phyloP scores from a whole-genome alignment of 805 yeast species.

The Yamadazyma kitorensis region DNA sequence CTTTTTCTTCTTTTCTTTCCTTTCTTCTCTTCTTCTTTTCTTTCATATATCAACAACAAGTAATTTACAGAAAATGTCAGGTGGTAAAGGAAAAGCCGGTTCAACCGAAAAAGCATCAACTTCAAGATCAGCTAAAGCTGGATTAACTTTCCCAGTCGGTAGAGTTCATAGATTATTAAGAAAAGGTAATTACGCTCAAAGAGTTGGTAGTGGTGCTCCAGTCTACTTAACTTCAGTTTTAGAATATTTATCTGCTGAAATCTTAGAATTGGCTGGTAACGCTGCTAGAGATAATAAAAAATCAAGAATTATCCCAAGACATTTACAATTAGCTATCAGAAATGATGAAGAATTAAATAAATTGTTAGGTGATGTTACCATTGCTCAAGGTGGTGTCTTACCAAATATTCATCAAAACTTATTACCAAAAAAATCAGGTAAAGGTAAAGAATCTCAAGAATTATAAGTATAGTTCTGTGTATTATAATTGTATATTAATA shows the following conservation, averaged over 20 bases:
- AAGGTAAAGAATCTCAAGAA: slow-evolving; percentile 57
- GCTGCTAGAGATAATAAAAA: slow-evolving; percentile 53
- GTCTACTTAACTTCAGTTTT: slow-evolving; percentile 49
- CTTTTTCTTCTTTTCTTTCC: neutral
- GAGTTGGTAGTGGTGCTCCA: slow-evolving; percentile 54
- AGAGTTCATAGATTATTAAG: slow-evolving; percentile 51
- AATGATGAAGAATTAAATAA: slow-evolving; percentile 51
- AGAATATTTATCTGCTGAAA: slow-evolving; percentile 50
- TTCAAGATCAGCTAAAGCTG: slow-evolving; percentile 49
- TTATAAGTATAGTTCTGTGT: slow-evolving; percentile 33
- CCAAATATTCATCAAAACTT: slow-evolving; percentile 50
- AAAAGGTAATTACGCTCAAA: slow-evolving; percentile 51
- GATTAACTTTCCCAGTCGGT: slow-evolving; percentile 50
- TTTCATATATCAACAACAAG: slow-evolving; percentile 1
- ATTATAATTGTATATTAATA: slow-evolving; percentile 17
- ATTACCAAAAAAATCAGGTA: slow-evolving; percentile 55
- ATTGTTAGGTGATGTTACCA: slow-evolving; percentile 49
- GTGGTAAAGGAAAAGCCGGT: slow-evolving; percentile 45
- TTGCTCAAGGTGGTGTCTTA: slow-evolving; percentile 53
- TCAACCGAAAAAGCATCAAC: slow-evolving; percentile 47
- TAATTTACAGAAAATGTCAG: slow-evolving; percentile 24
- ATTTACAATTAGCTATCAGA: slow-evolving; percentile 51
- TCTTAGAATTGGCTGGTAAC: slow-evolving; percentile 51
- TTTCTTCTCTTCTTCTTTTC: slow-evolving; percentile 3
- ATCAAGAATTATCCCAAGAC: slow-evolving; percentile 52